Base-by-base conservation (phyloP, 2,329 filamentous ascomycete genomes). In the Paracamarosporium sp. region DNA sequence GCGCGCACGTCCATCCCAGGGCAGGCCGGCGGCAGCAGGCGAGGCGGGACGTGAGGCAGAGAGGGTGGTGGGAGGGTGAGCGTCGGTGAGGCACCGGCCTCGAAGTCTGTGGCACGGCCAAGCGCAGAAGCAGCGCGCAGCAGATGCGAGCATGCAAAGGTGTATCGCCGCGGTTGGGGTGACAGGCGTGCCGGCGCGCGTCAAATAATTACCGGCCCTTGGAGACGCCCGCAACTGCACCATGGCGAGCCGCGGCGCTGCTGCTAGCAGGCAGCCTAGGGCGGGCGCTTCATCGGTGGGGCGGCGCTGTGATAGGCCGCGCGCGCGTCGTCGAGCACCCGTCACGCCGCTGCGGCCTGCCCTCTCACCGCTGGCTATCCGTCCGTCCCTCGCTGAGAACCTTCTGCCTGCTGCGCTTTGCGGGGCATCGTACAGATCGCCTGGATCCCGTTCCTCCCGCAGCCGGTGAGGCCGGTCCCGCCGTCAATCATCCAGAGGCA, bases 1-100 rank as follows among this genome's bases (percentile, higher is more conserved):
- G 62, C 62, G 57, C 56, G 56, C 41, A 46, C 57, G 59, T 64
- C 65, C 63, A 66, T 68, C 44, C 61, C 64, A 60, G 54, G 45
- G 51, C 52, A 44, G 44, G 48, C 38, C 46, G 31, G 25, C 31
- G 45, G 47, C 33, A 50, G 47, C 47, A 50, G 47, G 47, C 47
- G 33, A 38, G 33, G 24, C 35, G 33, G 47, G 33, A 17, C 30
- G 31, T 48, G 30, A 15, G 17, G 17, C 24, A 27, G 41, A 30
- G 24, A 22, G 24, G 30, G 47, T 33, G 43, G 12, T n/a, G n/a
- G n/a, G n/a, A n/a, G n/a, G n/a, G n/a, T n/a, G 30, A 46, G 35
- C 3, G 28, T 13, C 45, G 53, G 22, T 24, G 40, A 44, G 35
- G 53, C 53, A 50, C 27, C 30, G 33, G 31, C 31, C 11, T 33